These are phyloP conservation scores for Umbellularia californica DNA, from an alignment of 164 flowering plant species.

Conservation along the genomic window DNA sequence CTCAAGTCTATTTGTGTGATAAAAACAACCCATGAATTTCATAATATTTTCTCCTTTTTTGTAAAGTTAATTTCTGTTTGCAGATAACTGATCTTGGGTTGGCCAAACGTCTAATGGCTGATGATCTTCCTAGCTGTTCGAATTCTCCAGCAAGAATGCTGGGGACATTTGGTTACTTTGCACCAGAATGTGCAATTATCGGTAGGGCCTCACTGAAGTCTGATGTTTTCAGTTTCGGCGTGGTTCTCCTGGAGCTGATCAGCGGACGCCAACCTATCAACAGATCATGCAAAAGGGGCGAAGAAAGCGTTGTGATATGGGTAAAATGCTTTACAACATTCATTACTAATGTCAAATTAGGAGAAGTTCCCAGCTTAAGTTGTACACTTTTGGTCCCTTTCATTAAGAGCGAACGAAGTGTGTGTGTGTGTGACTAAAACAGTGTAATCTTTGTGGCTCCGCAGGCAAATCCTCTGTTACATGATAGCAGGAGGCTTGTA, in stretches of 20 bases:
- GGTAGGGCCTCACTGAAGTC: constrained; percentile 87
- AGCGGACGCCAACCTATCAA: constrained; percentile 82
- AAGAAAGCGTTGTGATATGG: constrained; percentile 97
- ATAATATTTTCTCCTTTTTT: neutral
- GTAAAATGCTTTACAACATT: constrained; percentile 29
- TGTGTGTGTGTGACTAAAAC: too few species aligned
- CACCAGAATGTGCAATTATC: constrained; percentile 91
- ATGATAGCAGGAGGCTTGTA: constrained; percentile 59
- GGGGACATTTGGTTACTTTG: constrained; percentile 97
- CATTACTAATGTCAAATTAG: neutral
- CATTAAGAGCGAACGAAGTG: too few species aligned
- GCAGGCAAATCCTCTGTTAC: constrained; percentile 79
- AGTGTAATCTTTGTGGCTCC: constrained; percentile 3
- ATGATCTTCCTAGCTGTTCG: constrained; percentile 70
- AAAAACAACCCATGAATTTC: neutral
- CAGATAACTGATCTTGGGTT: constrained; percentile 98
- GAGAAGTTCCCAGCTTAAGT: too few species aligned
- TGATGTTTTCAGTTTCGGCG: constrained; percentile 98
- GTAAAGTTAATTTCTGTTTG: constrained; percentile 11
- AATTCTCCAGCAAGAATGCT: constrained; percentile 94
- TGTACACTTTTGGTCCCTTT: neutral
- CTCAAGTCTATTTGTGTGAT: too few species aligned
- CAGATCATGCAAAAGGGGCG: constrained; percentile 48
- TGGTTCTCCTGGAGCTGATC: constrained; percentile 92
- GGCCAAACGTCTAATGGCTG: constrained; percentile 74